Evolutionary conservation across 2,329 filamentous ascomycete species (phyloP).

Genomic region (Ophiocordyceps camponoti-leonardi): DNA sequence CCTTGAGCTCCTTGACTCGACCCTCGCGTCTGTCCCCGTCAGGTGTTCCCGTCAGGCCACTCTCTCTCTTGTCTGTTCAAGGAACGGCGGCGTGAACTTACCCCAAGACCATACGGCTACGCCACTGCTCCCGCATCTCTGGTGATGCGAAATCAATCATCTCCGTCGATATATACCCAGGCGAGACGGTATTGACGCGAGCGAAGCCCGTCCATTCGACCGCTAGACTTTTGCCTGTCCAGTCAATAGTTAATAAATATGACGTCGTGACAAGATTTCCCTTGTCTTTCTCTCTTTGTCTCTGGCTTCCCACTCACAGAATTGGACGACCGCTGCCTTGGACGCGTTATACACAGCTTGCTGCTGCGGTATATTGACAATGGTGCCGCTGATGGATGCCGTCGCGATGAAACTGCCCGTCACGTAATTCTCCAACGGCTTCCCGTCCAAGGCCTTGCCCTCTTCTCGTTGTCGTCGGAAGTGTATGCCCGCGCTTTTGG

Average conservation of each 20-base stretch:
- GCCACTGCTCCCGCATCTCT: conserved; percentile 57
- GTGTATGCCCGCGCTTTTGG: conserved; percentile 49
- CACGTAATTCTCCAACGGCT: conserved; percentile 40
- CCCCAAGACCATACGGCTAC: conserved; percentile 66
- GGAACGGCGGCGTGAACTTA: conserved; percentile 13
- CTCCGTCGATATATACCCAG: conserved; percentile 61
- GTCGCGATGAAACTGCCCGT: conserved; percentile 62
- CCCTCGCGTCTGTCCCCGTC: conserved; percentile 41
- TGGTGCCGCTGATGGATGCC: conserved; percentile 61
- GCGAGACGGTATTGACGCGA: conserved; percentile 53
- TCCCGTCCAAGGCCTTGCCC: conserved; percentile 43
- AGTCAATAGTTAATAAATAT: too few relatives aligned
- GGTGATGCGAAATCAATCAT: conserved; percentile 46
- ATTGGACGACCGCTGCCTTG: conserved; percentile 46
- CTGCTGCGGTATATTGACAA: conserved; percentile 60
- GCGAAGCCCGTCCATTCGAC: conserved; percentile 67
- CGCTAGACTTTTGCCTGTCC: conserved; percentile 39
- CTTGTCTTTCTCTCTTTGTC: neutral
- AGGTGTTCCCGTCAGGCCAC: neutral
- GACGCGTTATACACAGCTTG: conserved; percentile 60
- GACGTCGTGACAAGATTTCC: too few relatives aligned
- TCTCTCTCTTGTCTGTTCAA: neutral
- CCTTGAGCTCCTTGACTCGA: conserved; percentile 59
- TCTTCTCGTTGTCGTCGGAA: conserved; percentile 56
- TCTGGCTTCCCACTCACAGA: conserved; percentile 24